Percentiles rank a stretch among this genome's conserved stretches.
Evolutionary conservation across 148 eudicot genomes (phyloP).

Genomic region (Limonium bicolor): DNA sequence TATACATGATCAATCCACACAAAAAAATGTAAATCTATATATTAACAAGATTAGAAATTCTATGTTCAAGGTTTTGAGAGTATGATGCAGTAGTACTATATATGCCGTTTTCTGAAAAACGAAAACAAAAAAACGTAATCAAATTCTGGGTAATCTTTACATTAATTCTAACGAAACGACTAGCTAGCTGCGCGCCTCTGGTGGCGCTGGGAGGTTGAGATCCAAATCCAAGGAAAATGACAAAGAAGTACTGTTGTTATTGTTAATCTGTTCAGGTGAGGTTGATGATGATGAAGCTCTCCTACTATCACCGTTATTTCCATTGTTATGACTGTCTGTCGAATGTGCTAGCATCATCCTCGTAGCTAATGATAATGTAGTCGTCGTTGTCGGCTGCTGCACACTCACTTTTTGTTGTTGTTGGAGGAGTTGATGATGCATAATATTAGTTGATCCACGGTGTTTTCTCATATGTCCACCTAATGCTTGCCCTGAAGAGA

Average conservation of each 20-base stretch:
- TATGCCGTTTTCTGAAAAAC: no score
- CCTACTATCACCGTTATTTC: background rate
- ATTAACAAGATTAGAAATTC: no score
- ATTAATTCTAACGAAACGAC: no score
- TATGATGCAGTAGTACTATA: no score
- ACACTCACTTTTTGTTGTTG: background rate
- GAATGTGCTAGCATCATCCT: no score
- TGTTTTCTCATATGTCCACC: conserved; percentile 43
- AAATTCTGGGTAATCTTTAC: no score
- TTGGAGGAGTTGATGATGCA: background rate
- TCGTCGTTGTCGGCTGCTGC: background rate
- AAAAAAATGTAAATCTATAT: no score
- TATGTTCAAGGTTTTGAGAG: no score
- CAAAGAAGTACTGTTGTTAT: background rate
- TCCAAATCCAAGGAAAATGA: conserved; percentile 18
- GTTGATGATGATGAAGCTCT: background rate
- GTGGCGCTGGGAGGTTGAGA: conserved; percentile 28
- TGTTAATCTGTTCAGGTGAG: background rate
- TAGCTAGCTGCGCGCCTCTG: no score
- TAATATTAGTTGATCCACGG: conserved; percentile 5
- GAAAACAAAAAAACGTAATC: no score
- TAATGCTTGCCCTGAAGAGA: conserved; percentile 29
- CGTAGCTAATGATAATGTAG: background rate
- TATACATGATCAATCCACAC: no score
- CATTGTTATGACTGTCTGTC: background rate